phyloP scores from a whole-genome alignment of 495 filamentous ascomycete genomes.

The Podospora didyma region DNA sequence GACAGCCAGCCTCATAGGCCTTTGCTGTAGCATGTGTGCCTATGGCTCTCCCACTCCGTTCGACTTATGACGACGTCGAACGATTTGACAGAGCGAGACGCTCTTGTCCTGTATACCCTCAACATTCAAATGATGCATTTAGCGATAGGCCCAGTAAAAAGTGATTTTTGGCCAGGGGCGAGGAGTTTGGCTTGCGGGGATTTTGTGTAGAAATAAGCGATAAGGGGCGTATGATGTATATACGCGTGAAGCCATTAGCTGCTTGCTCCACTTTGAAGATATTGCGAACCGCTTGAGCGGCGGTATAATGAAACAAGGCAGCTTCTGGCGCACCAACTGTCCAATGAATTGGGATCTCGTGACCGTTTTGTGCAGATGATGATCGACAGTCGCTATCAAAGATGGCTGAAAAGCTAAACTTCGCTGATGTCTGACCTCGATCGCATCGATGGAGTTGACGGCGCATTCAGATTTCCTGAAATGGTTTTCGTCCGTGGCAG shows the following conservation, averaged over 20 bases:
- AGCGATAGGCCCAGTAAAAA: constrained; percentile 25
- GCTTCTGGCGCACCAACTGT: neutral
- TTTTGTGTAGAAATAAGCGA: constrained; percentile 26
- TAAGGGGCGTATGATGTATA: constrained; percentile 20
- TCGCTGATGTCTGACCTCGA: neutral
- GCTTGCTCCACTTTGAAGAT: neutral
- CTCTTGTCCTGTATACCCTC: constrained; percentile 21
- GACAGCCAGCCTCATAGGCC: constrained; percentile 6
- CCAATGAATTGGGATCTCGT: neutral
- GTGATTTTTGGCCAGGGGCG: constrained; percentile 16
- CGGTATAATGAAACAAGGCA: constrained; percentile 6
- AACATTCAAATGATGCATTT: constrained; percentile 29
- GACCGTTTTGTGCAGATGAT: neutral
- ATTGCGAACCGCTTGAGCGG: neutral
- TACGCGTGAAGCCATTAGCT: constrained; percentile 8
- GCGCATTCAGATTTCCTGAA: too few relatives aligned
- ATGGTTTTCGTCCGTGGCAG: too few relatives aligned
- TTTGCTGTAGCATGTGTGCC: neutral
- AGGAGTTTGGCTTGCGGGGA: constrained; percentile 23
- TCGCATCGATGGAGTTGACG: too few relatives aligned
- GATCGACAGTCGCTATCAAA: neutral
- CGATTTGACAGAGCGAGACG: neutral
- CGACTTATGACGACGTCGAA: neutral
- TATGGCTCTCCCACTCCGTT: neutral
- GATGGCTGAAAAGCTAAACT: neutral